Base-by-base conservation (phyloP, 495 filamentous ascomycete genomes). In the Peziza echinospora region DNA sequence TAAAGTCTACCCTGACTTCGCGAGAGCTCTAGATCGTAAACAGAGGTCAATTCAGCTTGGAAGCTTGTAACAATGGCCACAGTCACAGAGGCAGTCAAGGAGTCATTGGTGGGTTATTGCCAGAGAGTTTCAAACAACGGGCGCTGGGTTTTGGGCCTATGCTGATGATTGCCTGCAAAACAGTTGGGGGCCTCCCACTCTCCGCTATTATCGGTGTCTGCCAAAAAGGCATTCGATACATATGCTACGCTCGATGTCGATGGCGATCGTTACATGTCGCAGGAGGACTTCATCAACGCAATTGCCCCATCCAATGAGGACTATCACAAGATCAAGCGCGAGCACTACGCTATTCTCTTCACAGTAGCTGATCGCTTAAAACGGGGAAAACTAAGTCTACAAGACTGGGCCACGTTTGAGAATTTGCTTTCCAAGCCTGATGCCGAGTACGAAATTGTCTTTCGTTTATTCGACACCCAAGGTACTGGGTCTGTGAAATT, bases 371-470 rank as follows among this genome's bases (percentile, higher is more conserved):
- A 97, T 62, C 72, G 82, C 44, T 71, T 71, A 40, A 72, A 68
- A 45, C 64, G 64, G 21, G 84, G 84, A 47, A 76, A 71, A 54
- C 66, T 97, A 25, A 81, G 61, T 50, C 62, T 97, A 23, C 68
- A 74, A 49, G 89, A 97, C 63, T 97, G 85, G 85, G 76, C 69
- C 11, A 79, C 77, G 41, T 97, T 94, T 60, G 80, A 93, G 63
- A 87, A 93, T 65, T 74, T 97, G 46, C 75, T 97, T 26, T 71
- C 72, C 44, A 94, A 93, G 60, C 84, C 89, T 50, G 89, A 96
- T 52, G 91, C 89, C 56, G 91, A 97, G 62, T 97, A 97, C 61
- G 86, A 97, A 64, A 94, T 97, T 52, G 87, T 86, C 4, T 97
- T 94, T 65, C 81, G 91, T 47, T 71, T 96, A 23, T 97, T 97